Evolutionary conservation across 2,329 filamentous ascomycete genomes (phyloP).

Genomic region (Colletotrichum tofieldiae): DNA sequence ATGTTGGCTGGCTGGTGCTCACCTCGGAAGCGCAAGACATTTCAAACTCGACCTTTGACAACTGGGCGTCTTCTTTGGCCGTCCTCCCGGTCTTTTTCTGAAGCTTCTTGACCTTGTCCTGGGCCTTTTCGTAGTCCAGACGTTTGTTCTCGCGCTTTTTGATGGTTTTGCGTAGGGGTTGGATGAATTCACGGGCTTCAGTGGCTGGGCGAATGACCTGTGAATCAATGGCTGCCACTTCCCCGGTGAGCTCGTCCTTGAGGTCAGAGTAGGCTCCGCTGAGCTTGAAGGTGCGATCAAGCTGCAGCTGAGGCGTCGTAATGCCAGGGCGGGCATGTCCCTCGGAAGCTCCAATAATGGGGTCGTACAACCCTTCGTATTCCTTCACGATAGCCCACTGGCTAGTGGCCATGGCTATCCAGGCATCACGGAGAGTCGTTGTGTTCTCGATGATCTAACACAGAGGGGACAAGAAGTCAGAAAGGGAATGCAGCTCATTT

Average conservation of each 20-base stretch:
- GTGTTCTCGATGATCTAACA: constrained; percentile 81
- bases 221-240: constrained; percentile 79
- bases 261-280: constrained; percentile 80
- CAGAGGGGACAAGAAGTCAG: constrained; percentile 9
- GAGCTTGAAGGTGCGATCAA: constrained; percentile 77
- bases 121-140: constrained; percentile 84
- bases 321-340: constrained; percentile 68
- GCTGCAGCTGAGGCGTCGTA: constrained; percentile 73
- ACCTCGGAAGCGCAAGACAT: constrained; percentile 77
- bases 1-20: constrained; percentile 45
- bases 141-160: constrained; percentile 89
- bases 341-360: constrained; percentile 78
- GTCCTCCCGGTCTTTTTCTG: constrained; percentile 79
- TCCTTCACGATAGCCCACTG: constrained; percentile 78
- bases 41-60: constrained; percentile 82
- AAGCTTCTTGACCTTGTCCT: constrained; percentile 78
- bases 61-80: constrained; percentile 79
- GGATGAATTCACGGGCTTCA: constrained; percentile 77
- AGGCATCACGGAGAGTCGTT: constrained; percentile 84
- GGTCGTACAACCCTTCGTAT: constrained; percentile 82
- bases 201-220: constrained; percentile 80
- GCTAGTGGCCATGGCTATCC: constrained; percentile 79
- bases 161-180: constrained; percentile 84
- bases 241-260: constrained; percentile 79
- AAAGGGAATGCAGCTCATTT: constrained; percentile 1